Evolutionary conservation across 495 filamentous ascomycete species (phyloP).

Genomic region (Hypoxylon intermedium): DNA sequence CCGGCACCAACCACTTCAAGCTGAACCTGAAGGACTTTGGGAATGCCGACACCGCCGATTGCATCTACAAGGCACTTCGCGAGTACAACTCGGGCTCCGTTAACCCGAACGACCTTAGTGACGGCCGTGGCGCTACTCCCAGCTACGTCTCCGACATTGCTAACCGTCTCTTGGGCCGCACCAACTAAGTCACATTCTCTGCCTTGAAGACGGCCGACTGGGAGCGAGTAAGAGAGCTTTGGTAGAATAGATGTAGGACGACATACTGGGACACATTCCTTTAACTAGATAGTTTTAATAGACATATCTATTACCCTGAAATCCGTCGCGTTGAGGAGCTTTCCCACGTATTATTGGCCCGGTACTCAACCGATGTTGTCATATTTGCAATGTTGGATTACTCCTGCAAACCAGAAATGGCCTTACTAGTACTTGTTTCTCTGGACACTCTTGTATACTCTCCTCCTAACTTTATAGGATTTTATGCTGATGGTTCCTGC

Average conservation of each 20-base stretch:
- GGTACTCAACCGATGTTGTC: no score
- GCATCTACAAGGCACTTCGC: slow-evolving; percentile 51
- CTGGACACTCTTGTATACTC: no score
- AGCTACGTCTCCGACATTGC: slow-evolving; percentile 51
- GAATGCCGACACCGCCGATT: slow-evolving; percentile 38
- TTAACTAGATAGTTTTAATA: slow-evolving; percentile 20
- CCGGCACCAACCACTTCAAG: slow-evolving; percentile 49
- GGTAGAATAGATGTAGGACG: neutral
- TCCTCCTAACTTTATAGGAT: no score
- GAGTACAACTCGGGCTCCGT: slow-evolving; percentile 53
- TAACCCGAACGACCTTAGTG: slow-evolving; percentile 46
- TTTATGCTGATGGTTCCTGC: no score
- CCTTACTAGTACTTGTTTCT: no score
- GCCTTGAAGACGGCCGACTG: neutral
- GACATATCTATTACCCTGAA: neutral
- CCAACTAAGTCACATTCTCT: slow-evolving; percentile 16
- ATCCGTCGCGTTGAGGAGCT: no score
- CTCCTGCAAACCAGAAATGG: no score
- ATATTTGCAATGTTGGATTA: no score
- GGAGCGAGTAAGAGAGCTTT: neutral
- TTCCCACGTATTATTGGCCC: no score
- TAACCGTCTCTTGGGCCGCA: slow-evolving; percentile 48
- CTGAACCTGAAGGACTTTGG: slow-evolving; percentile 43
- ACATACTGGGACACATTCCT: slow-evolving; percentile 12
- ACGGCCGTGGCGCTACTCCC: slow-evolving; percentile 43